Evolutionary conservation across 768 basidiomycete genomes (phyloP).

Genomic region (Ramaria sp.): DNA sequence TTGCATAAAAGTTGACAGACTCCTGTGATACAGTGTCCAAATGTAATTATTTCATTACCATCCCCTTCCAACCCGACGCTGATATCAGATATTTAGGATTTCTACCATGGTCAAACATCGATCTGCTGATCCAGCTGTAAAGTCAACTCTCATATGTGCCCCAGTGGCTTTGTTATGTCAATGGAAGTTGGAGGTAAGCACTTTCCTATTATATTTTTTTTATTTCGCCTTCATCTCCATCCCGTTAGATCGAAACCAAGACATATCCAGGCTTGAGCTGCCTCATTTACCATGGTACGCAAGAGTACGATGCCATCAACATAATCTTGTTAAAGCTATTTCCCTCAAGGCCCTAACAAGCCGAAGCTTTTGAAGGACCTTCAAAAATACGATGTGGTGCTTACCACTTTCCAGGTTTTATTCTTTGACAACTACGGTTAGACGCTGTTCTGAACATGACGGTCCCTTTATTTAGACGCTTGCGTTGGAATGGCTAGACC

Average conservation of each 20-base stretch:
- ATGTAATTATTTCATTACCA: conserved; percentile 13
- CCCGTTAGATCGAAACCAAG: conserved; percentile 35
- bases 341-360: conserved; percentile 26
- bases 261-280: conserved; percentile 37
- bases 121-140: conserved; percentile 36
- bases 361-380: conserved; percentile 37
- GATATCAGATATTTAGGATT: conserved; percentile 31
- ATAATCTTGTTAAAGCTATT: background rate
- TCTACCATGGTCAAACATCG: conserved; percentile 45
- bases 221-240: background rate
- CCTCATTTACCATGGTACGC: conserved; percentile 50
- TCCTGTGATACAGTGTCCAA: conserved; percentile 18
- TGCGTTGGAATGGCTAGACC: conserved; percentile 47
- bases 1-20: background rate
- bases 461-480: conserved; percentile 31
- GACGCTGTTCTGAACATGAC: background rate
- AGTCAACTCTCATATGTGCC: conserved; percentile 58
- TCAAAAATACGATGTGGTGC: conserved; percentile 45
- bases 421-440: background rate
- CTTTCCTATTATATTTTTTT: background rate
- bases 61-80: background rate
- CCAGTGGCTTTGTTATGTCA: conserved; percentile 58
- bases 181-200: conserved; percentile 41
- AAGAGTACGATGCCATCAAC: background rate
- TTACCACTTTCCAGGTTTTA: conserved; percentile 39